Evolutionary conservation across 805 yeast species (phyloP), one percentile per base, ranked within the genome.

Genomic region (Yamadazyma tumulicola): DNA sequence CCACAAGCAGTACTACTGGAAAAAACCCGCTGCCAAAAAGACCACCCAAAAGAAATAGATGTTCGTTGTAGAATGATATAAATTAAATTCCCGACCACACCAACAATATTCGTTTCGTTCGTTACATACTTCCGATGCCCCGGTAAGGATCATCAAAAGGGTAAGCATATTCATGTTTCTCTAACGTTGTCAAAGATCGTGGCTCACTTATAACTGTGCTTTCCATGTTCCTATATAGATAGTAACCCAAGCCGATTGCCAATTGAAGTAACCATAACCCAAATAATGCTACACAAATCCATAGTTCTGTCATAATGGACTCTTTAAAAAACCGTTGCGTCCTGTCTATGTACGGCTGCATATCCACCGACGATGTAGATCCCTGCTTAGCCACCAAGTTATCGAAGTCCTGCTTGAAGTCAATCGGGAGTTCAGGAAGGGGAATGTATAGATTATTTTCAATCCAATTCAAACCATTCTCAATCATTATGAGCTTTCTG

Each of bases 1-100:
- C 1, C 98, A 89, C 63, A 93, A 93, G 62, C 98, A 83, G 58
- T 81, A 81, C 54, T 80, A 76, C 57, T 81, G 86, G 85, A 75
- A 76, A 51, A 75, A 68, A 46, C 85, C 85, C 5, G 71, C 72
- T 2, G 65, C 72, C 7, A 62, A 59, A 34, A 66, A 66, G 53
- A 62, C 61, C 41, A 57, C 7, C 7, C 14, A 47, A 42, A 23
- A 29, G 19, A 11, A 8, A 15, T 28, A 16, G 7, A 17, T 28
- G 6, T 21, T 21, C 11, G 23, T 11, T 21, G 23, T 21, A 21
- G 16, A 25, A 25, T 8, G 13, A 25, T 25, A 7, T 25, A 25
- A n/a, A 8, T 25, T 25, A 25, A n/a, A 9, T 21, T 21, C 23
- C 9, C 23, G 23, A 9, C n/a, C 9, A 21, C n/a, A 21, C 23